These are phyloP conservation scores for Termitomyces sp. DNA, from an alignment of 768 basidiomycete species.

Conservation along the genomic window DNA sequence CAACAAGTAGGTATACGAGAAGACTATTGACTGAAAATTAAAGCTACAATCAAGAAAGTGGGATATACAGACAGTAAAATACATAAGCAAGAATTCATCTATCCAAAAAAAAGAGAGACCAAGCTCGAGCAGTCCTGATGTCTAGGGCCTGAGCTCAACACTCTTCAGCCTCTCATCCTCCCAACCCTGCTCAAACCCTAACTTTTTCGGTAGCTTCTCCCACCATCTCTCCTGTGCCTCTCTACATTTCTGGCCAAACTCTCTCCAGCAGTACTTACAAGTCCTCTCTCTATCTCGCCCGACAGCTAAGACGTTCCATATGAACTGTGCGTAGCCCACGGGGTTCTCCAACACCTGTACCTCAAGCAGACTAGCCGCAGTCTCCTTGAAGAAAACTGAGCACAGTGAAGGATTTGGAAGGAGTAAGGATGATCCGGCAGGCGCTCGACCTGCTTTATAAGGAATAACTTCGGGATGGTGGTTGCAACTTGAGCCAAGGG, in stretches of 20 bases:
- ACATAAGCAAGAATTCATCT: background rate
- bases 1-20: background rate
- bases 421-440: constrained; percentile 4
- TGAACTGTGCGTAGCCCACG: constrained; percentile 9
- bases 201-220: background rate
- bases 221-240: constrained; percentile 7
- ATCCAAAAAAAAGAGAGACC: background rate
- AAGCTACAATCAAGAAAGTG: background rate
- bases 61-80: background rate
- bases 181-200: constrained; percentile 7
- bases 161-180: background rate
- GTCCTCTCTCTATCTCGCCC: background rate
- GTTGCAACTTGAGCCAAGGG: background rate
- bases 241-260: background rate
- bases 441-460: constrained; percentile 1
- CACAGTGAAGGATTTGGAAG: background rate
- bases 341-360: constrained; percentile 2
- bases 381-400: background rate
- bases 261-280: constrained; percentile 7
- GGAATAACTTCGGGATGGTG: constrained; percentile 1
- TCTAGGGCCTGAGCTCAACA: background rate
- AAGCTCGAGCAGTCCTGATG: background rate
- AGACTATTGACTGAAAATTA: background rate
- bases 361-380: constrained; percentile 3
- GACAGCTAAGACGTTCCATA: background rate